Evolutionary conservation across 139 green algal species (phyloP).

Genomic region (Eudorina sp.): DNA sequence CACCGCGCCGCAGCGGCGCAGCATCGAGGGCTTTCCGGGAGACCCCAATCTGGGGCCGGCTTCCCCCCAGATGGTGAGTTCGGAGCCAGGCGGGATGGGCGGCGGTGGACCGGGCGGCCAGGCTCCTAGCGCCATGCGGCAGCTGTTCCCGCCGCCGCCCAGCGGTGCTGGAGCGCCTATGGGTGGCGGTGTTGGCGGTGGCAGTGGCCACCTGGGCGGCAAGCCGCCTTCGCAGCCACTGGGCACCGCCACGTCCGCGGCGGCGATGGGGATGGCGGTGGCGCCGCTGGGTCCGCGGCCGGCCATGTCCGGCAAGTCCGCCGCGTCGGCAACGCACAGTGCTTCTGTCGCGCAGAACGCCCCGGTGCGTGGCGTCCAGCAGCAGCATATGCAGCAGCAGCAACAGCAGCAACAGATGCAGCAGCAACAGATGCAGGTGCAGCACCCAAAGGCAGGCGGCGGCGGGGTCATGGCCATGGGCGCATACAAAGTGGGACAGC

Average conservation of each 20-base stretch:
- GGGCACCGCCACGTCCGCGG: too few species aligned
- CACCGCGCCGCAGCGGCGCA: neutral
- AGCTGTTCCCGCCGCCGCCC: neutral
- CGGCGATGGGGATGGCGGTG: neutral
- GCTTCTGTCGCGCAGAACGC: neutral
- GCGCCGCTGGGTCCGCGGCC: constrained; percentile 4
- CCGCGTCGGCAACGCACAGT: neutral
- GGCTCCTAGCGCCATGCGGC: constrained; percentile 28
- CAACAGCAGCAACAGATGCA: neutral
- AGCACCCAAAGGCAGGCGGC: neutral
- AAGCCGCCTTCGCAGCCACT: constrained; percentile 8
- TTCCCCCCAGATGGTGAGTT: neutral
- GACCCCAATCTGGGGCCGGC: neutral
- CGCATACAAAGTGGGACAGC: neutral
- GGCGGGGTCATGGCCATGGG: neutral
- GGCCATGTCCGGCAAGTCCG: constrained; percentile 22
- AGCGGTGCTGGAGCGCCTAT: neutral
- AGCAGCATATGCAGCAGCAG: constrained; percentile 1
- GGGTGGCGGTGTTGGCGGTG: neutral
- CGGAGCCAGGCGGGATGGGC: neutral
- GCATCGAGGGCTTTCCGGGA: neutral
- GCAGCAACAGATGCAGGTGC: neutral
- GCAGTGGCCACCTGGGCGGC: neutral
- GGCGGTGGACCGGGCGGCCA: neutral
- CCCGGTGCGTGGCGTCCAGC: neutral